Conservation (phyloP, 768 basidiomycete genomes). For the Boletus rubroflammeus region DNA sequence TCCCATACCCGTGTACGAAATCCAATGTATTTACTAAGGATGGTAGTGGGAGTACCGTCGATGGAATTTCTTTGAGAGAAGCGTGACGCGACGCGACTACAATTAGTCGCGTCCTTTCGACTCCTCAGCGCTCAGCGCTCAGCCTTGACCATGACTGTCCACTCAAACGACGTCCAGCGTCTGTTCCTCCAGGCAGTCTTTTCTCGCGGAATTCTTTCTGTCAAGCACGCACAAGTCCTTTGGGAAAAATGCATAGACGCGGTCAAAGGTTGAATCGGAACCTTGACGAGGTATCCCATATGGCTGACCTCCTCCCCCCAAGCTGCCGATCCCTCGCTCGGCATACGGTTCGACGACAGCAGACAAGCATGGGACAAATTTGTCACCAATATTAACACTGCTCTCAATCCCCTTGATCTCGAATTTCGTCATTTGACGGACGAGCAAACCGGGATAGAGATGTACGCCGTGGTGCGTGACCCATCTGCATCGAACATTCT, state of each 20-base stretch:
- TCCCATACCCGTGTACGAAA: background rate
- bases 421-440: conserved; percentile 64
- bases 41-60: background rate
- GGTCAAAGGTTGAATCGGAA: conserved; percentile 51
- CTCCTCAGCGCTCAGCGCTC: no score
- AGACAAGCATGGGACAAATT: conserved; percentile 58
- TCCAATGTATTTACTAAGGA: background rate
- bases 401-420: conserved; percentile 67
- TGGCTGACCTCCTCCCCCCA: conserved; percentile 5
- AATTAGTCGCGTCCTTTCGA: background rate
- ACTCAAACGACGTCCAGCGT: conserved; percentile 62
- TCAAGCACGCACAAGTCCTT: conserved; percentile 56
- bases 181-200: conserved; percentile 79
- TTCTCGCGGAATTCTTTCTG: conserved; percentile 66
- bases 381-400: conserved; percentile 53
- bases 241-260: conserved; percentile 67
- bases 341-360: conserved; percentile 39
- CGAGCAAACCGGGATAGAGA: conserved; percentile 58
- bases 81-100: conserved; percentile 4
- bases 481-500: background rate
- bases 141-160: conserved; percentile 38
- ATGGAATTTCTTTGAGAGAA: no score
- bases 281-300: background rate
- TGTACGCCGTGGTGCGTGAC: conserved; percentile 64
- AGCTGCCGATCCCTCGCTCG: conserved; percentile 55